Percentiles rank a stretch among this genome's conserved stretches.
Evolutionary conservation across 805 yeast species (phyloP).

Genomic region (Metschnikowia rubicola): DNA sequence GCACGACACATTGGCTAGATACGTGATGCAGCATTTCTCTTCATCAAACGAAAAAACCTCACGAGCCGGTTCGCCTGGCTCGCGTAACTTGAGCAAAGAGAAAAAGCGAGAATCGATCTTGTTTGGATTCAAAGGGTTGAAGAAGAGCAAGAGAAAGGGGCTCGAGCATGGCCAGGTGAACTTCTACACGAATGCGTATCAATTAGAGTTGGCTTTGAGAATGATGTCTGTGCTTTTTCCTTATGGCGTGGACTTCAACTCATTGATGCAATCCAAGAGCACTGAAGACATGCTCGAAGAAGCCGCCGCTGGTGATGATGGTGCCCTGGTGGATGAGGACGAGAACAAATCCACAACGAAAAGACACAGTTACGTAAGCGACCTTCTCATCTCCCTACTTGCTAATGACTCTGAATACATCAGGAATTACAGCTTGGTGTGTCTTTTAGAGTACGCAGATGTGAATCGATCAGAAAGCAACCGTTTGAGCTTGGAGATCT

Average conservation of each 20-base stretch:
- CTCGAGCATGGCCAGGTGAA: constrained; percentile 17
- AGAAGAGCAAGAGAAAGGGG: constrained; percentile 19
- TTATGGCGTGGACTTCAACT: constrained; percentile 32
- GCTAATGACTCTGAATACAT: constrained; percentile 33
- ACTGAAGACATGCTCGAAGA: constrained; percentile 5
- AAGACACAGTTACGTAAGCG: constrained; percentile 26
- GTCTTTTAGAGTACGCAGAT: constrained; percentile 29
- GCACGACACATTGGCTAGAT: constrained; percentile 35
- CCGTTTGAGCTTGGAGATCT: constrained; percentile 30
- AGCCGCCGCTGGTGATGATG: constrained; percentile 7
- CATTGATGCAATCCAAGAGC: constrained; percentile 16
- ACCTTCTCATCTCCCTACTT: constrained; percentile 29
- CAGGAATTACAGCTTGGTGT: constrained; percentile 32
- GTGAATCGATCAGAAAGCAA: constrained; percentile 35
- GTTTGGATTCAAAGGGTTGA: constrained; percentile 26
- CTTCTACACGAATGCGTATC: constrained; percentile 36
- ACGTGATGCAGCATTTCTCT: constrained; percentile 29
- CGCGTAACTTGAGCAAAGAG: constrained; percentile 5
- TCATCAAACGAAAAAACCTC: constrained; percentile 4
- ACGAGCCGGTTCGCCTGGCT: constrained; percentile 1
- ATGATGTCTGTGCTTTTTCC: constrained; percentile 33
- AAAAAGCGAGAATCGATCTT: constrained; percentile 24
- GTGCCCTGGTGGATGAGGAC: constrained; percentile 19
- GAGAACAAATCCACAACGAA: constrained; percentile 17
- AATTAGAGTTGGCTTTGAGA: constrained; percentile 27